These are phyloP conservation scores for Beauveria scarabaeidicola DNA, from an alignment of 2,329 filamentous ascomycete species.

Conservation along the genomic window DNA sequence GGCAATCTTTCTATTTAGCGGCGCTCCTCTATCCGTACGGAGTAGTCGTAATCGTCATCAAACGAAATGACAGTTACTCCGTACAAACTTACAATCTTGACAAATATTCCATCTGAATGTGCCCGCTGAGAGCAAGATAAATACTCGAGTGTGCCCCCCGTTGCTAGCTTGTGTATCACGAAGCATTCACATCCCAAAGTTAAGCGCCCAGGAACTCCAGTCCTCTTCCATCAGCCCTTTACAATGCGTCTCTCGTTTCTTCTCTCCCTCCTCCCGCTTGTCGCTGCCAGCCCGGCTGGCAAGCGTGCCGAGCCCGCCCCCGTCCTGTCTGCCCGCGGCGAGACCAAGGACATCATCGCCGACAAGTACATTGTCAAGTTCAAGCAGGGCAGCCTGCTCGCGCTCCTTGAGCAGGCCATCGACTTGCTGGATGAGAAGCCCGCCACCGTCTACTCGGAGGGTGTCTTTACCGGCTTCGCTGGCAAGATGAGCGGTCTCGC, in stretches of 20 bases:
- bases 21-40: too few relatives aligned
- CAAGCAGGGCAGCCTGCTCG: constrained; percentile 12
- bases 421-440: constrained; percentile 13
- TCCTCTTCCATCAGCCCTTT: not conserved
- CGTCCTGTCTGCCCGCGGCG: constrained; percentile 13
- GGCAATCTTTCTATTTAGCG: not conserved
- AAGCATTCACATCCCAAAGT: too few relatives aligned
- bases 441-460: constrained; percentile 15
- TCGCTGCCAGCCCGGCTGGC: not conserved
- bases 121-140: not conserved
- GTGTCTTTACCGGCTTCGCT: constrained; percentile 16
- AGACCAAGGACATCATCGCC: constrained; percentile 8
- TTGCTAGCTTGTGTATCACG: not conserved
- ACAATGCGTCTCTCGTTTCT: constrained; percentile 6
- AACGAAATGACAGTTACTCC: not conserved
- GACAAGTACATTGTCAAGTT: constrained; percentile 19
- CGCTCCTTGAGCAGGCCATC: constrained; percentile 10
- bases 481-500: constrained; percentile 10
- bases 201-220: too few relatives aligned
- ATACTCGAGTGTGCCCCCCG: not conserved
- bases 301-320: constrained; percentile 15
- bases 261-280: constrained; percentile 8
- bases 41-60: not conserved
- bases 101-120: not conserved
- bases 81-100: not conserved